Percentiles rank a stretch among this genome's conserved stretches.
These are phyloP conservation scores for Fomitiporia mediterranea DNA, from an alignment of 1,284 basidiomycete species.

Conservation along the genomic window DNA sequence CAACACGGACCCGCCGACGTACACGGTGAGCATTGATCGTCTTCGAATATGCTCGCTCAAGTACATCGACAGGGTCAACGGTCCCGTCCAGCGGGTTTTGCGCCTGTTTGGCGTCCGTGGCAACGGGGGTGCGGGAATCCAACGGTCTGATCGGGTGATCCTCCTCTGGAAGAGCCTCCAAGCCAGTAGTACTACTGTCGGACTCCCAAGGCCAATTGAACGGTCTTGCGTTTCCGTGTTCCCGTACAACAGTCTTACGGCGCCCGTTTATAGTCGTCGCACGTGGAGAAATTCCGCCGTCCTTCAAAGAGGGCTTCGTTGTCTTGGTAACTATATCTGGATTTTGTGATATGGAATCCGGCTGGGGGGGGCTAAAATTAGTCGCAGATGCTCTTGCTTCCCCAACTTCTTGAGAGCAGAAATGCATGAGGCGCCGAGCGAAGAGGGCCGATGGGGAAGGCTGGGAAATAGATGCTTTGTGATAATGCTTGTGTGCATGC, in stretches of 20 bases:
- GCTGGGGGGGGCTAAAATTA: not conserved
- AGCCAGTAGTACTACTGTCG: not conserved
- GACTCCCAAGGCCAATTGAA: conserved; percentile 17
- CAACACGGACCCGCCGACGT: not conserved
- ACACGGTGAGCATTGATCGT: conserved; percentile 13
- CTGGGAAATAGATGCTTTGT: conserved; percentile 28
- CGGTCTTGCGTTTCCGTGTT: conserved; percentile 14
- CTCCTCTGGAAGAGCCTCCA: conserved; percentile 5
- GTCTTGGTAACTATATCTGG: not conserved
- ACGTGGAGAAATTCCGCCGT: conserved; percentile 4
- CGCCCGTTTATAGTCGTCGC: not conserved
- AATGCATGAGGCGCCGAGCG: conserved; percentile 84
- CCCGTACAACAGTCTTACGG: not conserved
- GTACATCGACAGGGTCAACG: conserved; percentile 21
- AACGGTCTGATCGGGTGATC: too few species aligned
- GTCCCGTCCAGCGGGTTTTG: conserved; percentile 6
- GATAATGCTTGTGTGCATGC: conserved; percentile 10
- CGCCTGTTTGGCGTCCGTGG: not conserved
- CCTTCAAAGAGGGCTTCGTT: conserved; percentile 6
- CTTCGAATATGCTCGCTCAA: conserved; percentile 21
- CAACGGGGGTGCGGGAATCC: not conserved
- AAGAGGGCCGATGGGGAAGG: conserved; percentile 72
- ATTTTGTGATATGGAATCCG: not conserved
- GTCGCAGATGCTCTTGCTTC: conserved; percentile 3
- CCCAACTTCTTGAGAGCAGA: conserved; percentile 54